Conservation (phyloP, 2,329 filamentous ascomycete genomes). For the Lasiodiplodia gonubiensis region DNA sequence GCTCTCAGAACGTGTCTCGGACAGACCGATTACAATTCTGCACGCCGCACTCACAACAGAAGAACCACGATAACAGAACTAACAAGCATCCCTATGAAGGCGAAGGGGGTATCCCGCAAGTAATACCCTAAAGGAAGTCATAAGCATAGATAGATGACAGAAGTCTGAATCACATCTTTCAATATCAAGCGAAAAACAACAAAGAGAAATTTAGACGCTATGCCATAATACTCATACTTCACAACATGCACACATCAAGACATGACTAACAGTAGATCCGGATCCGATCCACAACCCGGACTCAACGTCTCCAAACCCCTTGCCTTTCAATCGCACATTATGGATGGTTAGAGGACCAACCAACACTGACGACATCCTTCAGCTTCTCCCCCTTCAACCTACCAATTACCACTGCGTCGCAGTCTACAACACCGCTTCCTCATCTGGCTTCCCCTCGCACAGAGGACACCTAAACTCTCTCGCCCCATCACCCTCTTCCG, state of each 20-base stretch:
- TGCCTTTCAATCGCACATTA: not conserved
- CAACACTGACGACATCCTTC: too few species aligned
- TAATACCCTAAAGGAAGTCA: too few species aligned
- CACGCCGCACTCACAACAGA: too few species aligned
- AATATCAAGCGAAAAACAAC: not conserved
- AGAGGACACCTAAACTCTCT: conserved; percentile 25
- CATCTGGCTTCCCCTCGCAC: conserved; percentile 4
- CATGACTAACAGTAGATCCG: not conserved
- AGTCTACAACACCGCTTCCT: not conserved
- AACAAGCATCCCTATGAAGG: too few species aligned
- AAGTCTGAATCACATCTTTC: not conserved
- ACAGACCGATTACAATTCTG: too few species aligned
- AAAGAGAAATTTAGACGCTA: not conserved
- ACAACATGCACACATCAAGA: not conserved
- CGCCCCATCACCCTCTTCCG: not conserved
- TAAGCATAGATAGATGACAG: not conserved
- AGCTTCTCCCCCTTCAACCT: too few species aligned
- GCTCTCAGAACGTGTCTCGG: too few species aligned
- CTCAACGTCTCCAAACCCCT: not conserved
- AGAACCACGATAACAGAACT: too few species aligned
- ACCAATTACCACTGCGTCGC: too few species aligned
- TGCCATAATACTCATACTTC: not conserved
- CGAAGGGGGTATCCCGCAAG: too few species aligned
- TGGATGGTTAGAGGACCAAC: not conserved
- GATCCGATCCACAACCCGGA: too few species aligned